These are phyloP conservation scores for Colletotrichum coccodes DNA, from an alignment of 2,329 filamentous ascomycete species.

Conservation along the genomic window DNA sequence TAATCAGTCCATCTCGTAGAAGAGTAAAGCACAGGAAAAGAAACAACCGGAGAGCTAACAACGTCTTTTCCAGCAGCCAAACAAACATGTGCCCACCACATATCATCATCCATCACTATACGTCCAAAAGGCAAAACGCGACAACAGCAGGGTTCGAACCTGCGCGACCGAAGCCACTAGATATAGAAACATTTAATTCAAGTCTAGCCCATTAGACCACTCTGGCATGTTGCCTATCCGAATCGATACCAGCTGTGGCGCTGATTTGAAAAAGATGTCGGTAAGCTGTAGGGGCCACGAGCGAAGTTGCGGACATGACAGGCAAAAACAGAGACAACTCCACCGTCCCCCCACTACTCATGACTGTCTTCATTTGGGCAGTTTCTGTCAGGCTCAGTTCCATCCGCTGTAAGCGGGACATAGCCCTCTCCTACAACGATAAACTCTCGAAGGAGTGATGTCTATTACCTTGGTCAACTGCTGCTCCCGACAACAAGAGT, in stretches of 20 bases:
- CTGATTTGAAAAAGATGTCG: not conserved
- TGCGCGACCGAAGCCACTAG: constrained; percentile 27
- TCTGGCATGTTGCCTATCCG: constrained; percentile 16
- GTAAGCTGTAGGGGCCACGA: not conserved
- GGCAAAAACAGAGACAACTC: not conserved
- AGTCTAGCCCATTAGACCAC: constrained; percentile 28
- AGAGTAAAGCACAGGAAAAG: not conserved
- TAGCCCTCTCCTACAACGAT: not conserved
- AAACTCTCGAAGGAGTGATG: not conserved
- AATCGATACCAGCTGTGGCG: accelerated
- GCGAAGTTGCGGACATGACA: not conserved
- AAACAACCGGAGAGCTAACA: too few species aligned
- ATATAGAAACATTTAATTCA: not conserved
- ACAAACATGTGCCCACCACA: too few species aligned
- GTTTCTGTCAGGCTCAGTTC: not conserved
- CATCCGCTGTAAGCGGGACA: too few species aligned
- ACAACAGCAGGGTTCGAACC: constrained; percentile 32
- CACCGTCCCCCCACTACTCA: not conserved
- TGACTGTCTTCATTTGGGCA: not conserved
- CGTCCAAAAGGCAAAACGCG: not conserved
- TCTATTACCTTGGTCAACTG: not conserved
- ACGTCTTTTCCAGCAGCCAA: too few species aligned
- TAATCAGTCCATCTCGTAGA: not conserved
- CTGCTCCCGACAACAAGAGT: not conserved
- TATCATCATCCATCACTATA: not conserved